Base-by-base conservation (phyloP, 306 rosid species). In the Lupinus albus region DNA sequence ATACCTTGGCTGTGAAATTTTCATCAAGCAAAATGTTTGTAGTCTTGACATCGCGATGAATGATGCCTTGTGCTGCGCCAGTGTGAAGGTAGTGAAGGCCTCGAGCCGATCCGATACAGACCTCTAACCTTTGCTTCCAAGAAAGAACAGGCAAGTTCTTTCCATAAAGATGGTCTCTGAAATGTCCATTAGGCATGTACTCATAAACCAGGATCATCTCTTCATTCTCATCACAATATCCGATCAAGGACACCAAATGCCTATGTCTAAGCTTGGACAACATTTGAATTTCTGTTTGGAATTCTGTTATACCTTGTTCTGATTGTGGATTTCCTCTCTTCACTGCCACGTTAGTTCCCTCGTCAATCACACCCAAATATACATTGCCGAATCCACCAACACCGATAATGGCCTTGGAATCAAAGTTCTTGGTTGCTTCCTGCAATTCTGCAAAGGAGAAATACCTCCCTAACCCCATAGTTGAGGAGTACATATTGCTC, bases 81-180 rank as follows among this genome's bases (percentile, higher is more conserved):
- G 89, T 85, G 81, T 85, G 89, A 39, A 85, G 89, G 33, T 85
- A 85, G 54, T 85, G 89, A 30, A 85, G 87, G 0, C 89, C 89
- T 0, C 89, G 80, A 0, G 89, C 89, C 0, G 89, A 28, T 4
- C 89, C 89, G 8, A 85, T 82, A 33, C 87, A 85, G 2, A 85
- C 72, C 0, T 85, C 87, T 5, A 85, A 71, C 41, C 89, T 82
- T 54, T 82, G 85, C 49, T 84, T 85, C 89, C 89, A 85, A n/a
- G 89, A 70, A 6, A 85, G 52, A 8, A 80, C 5, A 6, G 82
- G 42, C 38, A 72, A 5, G 64, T 85, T 80, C 72, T 85, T 85
- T 7, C 89, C 89, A 46, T 85, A 85, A n/a, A 85, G 78, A 68
- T 85, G 89, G 58, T 85, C 89, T 61, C 87, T 77, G 25, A 85